phyloP scores from a whole-genome alignment of 2,329 filamentous ascomycete species.

The Rutstroemia sp. region DNA sequence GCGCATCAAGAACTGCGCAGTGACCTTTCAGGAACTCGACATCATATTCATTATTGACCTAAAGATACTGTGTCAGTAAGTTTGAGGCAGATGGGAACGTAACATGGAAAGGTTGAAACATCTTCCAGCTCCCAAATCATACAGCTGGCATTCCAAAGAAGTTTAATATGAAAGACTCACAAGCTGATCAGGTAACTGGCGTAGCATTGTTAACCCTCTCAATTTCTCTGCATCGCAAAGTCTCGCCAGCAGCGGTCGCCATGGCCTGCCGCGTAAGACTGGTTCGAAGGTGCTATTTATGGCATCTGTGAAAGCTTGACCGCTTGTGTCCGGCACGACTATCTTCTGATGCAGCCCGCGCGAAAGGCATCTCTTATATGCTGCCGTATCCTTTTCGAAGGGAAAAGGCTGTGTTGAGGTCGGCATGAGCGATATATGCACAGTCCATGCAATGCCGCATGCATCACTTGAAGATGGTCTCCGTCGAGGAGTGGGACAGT shows the following conservation, averaged over 20 bases:
- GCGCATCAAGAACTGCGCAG: slow-evolving; percentile 48
- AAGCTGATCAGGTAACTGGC: slow-evolving; percentile 41
- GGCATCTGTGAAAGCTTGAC: slow-evolving; percentile 41
- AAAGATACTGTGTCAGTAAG: background rate
- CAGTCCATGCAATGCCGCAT: slow-evolving; percentile 43
- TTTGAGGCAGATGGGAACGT: background rate
- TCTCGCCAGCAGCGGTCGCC: slow-evolving; percentile 52
- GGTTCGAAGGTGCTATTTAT: slow-evolving; percentile 43
- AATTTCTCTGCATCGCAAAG: slow-evolving; percentile 48
- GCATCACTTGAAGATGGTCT: slow-evolving; percentile 18
- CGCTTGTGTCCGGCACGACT: slow-evolving; percentile 42
- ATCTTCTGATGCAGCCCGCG: slow-evolving; percentile 52
- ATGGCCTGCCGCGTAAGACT: slow-evolving; percentile 42
- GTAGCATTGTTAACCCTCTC: slow-evolving; percentile 51
- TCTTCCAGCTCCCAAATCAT: background rate
- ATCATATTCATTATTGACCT: slow-evolving; percentile 33
- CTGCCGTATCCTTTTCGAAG: slow-evolving; percentile 53
- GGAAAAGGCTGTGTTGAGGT: slow-evolving; percentile 47
- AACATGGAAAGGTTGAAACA: too few species aligned
- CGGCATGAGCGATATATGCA: slow-evolving; percentile 52
- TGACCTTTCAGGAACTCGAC: slow-evolving; percentile 43
- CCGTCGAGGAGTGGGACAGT: slow-evolving; percentile 19
- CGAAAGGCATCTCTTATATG: slow-evolving; percentile 54
- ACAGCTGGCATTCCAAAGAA: background rate
- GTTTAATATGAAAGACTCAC: slow-evolving; percentile 23